Conservation (phyloP, 176 grass and related monocot genomes). For the Bonia amplexicaulis region DNA sequence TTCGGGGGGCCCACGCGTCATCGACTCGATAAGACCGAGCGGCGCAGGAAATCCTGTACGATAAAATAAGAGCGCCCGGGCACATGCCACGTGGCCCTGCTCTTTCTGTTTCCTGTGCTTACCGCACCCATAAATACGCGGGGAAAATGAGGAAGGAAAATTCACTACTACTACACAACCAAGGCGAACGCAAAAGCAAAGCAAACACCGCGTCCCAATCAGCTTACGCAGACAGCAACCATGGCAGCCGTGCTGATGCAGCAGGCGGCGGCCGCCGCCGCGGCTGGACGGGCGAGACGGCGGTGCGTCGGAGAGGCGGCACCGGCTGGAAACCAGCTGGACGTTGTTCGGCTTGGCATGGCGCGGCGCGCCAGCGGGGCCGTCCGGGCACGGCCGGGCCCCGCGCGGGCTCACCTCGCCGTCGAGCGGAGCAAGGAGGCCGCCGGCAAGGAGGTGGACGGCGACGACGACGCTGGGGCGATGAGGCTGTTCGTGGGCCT, state of each 20-base stretch:
- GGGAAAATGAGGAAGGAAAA: neutral
- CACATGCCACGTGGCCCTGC: neutral
- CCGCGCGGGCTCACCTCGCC: neutral
- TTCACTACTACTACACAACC: neutral
- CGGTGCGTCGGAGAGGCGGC: neutral
- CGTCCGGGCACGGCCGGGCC: neutral
- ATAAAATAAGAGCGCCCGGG: neutral
- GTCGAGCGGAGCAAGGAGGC: neutral
- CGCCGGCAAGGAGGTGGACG: neutral
- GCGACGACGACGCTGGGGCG: neutral
- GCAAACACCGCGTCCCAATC: neutral
- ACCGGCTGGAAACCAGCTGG: neutral
- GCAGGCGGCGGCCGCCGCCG: neutral
- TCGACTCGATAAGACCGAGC: neutral
- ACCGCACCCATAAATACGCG: slow-evolving; percentile 14
- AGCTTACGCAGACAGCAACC: neutral
- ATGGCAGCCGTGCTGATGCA: slow-evolving; percentile 7
- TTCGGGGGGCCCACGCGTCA: neutral
- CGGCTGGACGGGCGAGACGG: neutral
- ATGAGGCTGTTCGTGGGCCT: slow-evolving; percentile 48
- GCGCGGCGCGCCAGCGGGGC: neutral
- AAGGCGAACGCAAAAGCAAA: neutral
- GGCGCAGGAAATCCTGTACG: neutral
- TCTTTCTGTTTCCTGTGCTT: neutral
- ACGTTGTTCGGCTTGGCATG: neutral